These are phyloP conservation scores for Pythium coloratum DNA, from an alignment of 352 stramenopile genomes.

Conservation along the genomic window DNA sequence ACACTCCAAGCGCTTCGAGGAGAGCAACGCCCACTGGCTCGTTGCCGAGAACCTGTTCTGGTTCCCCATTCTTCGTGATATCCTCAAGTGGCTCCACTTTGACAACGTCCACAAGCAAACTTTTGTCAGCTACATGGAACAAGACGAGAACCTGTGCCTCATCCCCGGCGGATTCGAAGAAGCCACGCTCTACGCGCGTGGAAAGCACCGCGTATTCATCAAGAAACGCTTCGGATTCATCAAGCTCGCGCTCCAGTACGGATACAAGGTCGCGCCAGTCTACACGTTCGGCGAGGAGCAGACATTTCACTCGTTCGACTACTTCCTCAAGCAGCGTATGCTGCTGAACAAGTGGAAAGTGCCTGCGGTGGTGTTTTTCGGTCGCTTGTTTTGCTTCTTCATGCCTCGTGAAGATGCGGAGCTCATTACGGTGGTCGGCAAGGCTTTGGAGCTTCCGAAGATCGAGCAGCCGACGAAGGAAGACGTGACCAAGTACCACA, in stretches of 20 bases:
- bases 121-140: conserved; percentile 55
- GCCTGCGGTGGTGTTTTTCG: conserved; percentile 79
- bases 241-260: conserved; percentile 90
- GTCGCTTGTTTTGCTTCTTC: conserved; percentile 70
- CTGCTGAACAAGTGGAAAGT: conserved; percentile 84
- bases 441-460: conserved; percentile 81
- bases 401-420: conserved; percentile 77
- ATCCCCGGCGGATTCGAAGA: conserved; percentile 94
- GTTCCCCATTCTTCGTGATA: conserved; percentile 64
- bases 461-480: conserved; percentile 86
- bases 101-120: conserved; percentile 45
- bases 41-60: conserved; percentile 67
- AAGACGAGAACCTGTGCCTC: conserved; percentile 69
- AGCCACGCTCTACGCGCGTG: conserved; percentile 83
- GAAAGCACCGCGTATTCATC: conserved; percentile 89
- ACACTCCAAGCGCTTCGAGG: conserved; percentile 47
- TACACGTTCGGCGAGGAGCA: conserved; percentile 94
- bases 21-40: conserved; percentile 59
- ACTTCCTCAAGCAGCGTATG: conserved; percentile 72
- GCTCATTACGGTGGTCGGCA: conserved; percentile 89
- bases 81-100: conserved; percentile 74
- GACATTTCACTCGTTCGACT: conserved; percentile 86
- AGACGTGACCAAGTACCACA: conserved; percentile 88
- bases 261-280: conserved; percentile 86
- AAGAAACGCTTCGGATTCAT: conserved; percentile 93